Percentiles rank a stretch among this genome's conserved stretches.
These are phyloP conservation scores for Chalciporus sphaerocephalus DNA, from an alignment of 768 basidiomycete genomes.

Conservation along the genomic window DNA sequence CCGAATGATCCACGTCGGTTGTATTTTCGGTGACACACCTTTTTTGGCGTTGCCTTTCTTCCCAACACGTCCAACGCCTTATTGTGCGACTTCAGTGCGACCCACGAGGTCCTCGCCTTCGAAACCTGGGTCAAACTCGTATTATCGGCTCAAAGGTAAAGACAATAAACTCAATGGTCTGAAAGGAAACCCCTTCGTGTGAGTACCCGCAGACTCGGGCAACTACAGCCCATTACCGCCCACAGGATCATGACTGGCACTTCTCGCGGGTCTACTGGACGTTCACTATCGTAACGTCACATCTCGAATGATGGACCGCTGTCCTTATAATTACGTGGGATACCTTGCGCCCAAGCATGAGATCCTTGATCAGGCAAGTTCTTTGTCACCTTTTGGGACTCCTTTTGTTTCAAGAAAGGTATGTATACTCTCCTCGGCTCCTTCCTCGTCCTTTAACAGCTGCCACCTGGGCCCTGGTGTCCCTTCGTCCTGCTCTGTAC, in stretches of 20 bases:
- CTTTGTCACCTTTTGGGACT: conserved; percentile 5
- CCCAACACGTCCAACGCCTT: conserved; percentile 2
- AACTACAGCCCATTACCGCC: neutral
- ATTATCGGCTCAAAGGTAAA: neutral
- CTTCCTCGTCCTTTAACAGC: conserved; percentile 11
- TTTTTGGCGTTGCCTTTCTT: conserved; percentile 5
- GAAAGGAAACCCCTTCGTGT: neutral
- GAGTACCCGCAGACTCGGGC: neutral
- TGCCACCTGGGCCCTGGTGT: conserved; percentile 10
- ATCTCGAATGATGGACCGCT: neutral
- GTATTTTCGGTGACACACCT: too few species aligned
- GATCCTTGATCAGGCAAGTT: neutral
- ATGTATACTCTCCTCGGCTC: conserved; percentile 4
- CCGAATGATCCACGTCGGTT: too few species aligned
- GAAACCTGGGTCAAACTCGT: too few species aligned
- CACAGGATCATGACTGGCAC: too few species aligned
- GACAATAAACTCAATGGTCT: conserved; percentile 5
- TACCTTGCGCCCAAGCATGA: neutral
- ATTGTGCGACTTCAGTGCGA: conserved; percentile 3
- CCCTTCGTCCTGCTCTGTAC: conserved; percentile 2
- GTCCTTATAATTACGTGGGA: neutral
- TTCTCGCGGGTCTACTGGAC: conserved; percentile 1
- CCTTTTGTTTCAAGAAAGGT: conserved; percentile 21
- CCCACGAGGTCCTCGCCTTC: neutral
- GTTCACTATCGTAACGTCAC: neutral